Evolutionary conservation across 1,139 yeast genomes (phyloP), one percentile per base, ranked within the genome.

Genomic region (Lodderomyces orthopsilosis): DNA sequence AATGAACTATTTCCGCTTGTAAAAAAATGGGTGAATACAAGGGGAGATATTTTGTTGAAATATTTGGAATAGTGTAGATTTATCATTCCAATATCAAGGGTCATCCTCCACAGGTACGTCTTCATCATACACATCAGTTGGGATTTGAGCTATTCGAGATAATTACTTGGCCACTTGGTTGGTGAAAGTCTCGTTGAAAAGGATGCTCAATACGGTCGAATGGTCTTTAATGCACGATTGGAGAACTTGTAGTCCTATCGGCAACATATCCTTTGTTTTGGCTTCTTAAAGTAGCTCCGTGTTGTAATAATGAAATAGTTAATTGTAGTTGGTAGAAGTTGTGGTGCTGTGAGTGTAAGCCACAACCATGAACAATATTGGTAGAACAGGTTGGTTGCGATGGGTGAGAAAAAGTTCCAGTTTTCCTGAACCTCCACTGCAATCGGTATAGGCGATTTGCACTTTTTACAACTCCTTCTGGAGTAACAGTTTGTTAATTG

Each of bases 51-150:
- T 21, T 55, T 43, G 17, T 52, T 54, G 44, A 70, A 58, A 49
- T 59, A 68, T 1, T 48, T 42, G 43, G 45, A 70, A 67, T 37
- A 51, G 56, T 37, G 40, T 49, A 46, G 56, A 68, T 51, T 61
- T 59, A 7, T 44, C 53, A 18, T 55, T 51, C 66, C 74, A 69
- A 21, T 54, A 51, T 22, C 61, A 57, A 0, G 68, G 63, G 39
- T 65, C 64, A 3, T 61, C 63, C 21, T 59, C 65, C 3, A 68
- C 63, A 12, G 55, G 54, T 10, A 42, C 41, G 5, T 44, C 45
- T 8, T 66, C 68, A 56, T 85, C 94, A 48, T 66, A 78, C 14
- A 79, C 73, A 52, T 78, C 81, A 6, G 93, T 83, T 14, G 86
- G 81, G 40, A 83, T 65, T 52, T 70, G 71, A 24, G 85, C 69